Evolutionary conservation across 768 basidiomycete species (phyloP).

Genomic region (Dentipellis fragilis): DNA sequence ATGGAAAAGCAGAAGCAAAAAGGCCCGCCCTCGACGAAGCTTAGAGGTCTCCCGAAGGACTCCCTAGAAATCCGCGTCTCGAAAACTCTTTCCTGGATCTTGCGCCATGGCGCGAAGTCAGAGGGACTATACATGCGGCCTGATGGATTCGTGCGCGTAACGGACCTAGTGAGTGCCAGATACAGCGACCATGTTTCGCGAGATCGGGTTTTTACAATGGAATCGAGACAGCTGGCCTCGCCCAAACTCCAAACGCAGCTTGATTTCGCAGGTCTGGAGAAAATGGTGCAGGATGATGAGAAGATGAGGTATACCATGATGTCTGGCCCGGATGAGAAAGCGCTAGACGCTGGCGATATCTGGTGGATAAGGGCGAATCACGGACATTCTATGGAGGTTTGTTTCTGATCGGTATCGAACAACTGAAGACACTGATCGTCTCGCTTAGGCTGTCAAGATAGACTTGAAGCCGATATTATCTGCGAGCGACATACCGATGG

Average conservation of each 20-base stretch:
- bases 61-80: conserved; percentile 61
- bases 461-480: conserved; percentile 51
- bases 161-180: conserved; percentile 64
- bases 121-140: conserved; percentile 66
- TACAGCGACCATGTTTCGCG: neutral
- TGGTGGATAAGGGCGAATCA: conserved; percentile 92
- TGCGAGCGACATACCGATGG: conserved; percentile 59
- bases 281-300: conserved; percentile 55
- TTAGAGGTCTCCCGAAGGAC: conserved; percentile 53
- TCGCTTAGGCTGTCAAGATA: conserved; percentile 52
- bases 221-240: conserved; percentile 45
- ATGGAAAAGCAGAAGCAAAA: too few relatives aligned
- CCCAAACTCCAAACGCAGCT: conserved; percentile 52
- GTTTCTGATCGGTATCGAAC: conserved; percentile 2
- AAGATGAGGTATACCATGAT: conserved; percentile 59
- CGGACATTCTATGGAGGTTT: conserved; percentile 76
- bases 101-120: conserved; percentile 81
- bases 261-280: conserved; percentile 42
- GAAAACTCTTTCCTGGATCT: conserved; percentile 83
- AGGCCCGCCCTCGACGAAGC: conserved; percentile 23
- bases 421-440: neutral
- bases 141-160: conserved; percentile 81
- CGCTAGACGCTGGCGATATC: conserved; percentile 23
- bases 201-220: neutral
- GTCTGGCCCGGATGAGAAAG: conserved; percentile 29